Evolutionary conservation across 495 filamentous ascomycete species (phyloP).

Genomic region (Cercophora sp.): DNA sequence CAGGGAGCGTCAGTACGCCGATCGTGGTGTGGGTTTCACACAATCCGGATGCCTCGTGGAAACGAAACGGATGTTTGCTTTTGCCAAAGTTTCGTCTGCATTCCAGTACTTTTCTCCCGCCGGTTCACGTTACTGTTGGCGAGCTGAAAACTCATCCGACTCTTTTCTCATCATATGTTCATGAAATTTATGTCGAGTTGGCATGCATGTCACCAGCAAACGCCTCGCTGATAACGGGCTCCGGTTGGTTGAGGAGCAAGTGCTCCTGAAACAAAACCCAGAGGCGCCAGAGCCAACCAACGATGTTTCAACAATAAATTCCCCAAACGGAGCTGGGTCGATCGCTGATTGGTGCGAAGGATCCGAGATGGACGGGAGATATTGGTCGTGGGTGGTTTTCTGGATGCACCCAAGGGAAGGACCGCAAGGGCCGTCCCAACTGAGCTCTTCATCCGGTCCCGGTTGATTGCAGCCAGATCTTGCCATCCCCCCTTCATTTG

Average conservation of each 20-base stretch:
- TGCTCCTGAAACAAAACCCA: background rate
- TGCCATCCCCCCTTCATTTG: constrained; percentile 1
- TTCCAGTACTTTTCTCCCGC: too few relatives aligned
- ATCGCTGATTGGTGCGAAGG: background rate
- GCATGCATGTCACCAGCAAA: too few relatives aligned
- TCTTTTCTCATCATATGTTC: too few relatives aligned
- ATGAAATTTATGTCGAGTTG: too few relatives aligned
- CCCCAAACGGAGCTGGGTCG: background rate
- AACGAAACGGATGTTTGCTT: constrained; percentile 1
- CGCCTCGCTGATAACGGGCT: background rate
- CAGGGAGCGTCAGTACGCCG: too few relatives aligned
- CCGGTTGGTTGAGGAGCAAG: background rate
- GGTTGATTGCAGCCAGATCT: constrained; percentile 19
- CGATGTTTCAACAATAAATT: background rate
- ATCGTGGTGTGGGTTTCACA: background rate
- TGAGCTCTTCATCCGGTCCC: constrained; percentile 5
- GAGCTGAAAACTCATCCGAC: too few relatives aligned
- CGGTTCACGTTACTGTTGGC: too few relatives aligned
- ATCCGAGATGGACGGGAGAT: too few relatives aligned
- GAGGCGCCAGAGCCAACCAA: background rate
- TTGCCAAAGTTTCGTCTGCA: background rate
- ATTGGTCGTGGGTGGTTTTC: background rate
- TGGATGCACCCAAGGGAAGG: constrained; percentile 1
- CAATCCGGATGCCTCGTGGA: background rate
- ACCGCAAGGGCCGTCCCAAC: background rate